These are phyloP conservation scores for Haematococcus lacustris DNA, from an alignment of 139 green algal genomes.

Conservation along the genomic window DNA sequence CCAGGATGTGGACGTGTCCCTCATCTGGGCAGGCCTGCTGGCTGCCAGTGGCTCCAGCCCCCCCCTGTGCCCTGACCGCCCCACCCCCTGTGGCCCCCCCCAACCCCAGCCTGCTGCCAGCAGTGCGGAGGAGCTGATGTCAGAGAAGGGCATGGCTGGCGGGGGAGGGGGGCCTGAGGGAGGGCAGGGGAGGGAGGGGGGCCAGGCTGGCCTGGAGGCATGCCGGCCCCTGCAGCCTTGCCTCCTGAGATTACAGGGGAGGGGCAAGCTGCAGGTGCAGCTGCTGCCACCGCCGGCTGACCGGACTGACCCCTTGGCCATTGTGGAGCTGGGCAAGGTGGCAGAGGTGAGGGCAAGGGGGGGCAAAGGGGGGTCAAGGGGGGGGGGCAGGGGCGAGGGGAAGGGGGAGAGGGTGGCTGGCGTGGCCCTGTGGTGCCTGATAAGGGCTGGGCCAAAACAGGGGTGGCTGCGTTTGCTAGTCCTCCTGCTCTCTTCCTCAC, in stretches of 20 bases:
- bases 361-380: too few species aligned
- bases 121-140: slow-evolving; percentile 10
- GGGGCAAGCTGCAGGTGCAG: too few species aligned
- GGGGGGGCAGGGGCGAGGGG: too few species aligned
- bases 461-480: too few species aligned
- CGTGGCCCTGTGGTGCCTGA: too few species aligned
- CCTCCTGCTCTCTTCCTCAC: background rate
- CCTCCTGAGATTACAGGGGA: background rate
- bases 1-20: slow-evolving; percentile 32
- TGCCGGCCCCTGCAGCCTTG: background rate
- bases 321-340: slow-evolving; percentile 54
- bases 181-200: background rate
- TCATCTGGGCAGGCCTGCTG: slow-evolving; percentile 37
- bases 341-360: too few species aligned
- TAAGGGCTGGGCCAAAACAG: too few species aligned
- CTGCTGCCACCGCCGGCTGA: background rate
- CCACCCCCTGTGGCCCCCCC: background rate
- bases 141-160: background rate
- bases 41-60: slow-evolving; percentile 15
- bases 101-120: slow-evolving; percentile 64
- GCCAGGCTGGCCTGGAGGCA: background rate
- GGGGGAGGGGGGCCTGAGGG: background rate
- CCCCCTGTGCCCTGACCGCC: background rate
- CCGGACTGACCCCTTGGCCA: slow-evolving; percentile 41
- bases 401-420: too few species aligned